Evolutionary conservation across 164 flowering plant species (phyloP), one percentile per base, ranked within the genome.

Genomic region (Stephania yunnanensis): DNA sequence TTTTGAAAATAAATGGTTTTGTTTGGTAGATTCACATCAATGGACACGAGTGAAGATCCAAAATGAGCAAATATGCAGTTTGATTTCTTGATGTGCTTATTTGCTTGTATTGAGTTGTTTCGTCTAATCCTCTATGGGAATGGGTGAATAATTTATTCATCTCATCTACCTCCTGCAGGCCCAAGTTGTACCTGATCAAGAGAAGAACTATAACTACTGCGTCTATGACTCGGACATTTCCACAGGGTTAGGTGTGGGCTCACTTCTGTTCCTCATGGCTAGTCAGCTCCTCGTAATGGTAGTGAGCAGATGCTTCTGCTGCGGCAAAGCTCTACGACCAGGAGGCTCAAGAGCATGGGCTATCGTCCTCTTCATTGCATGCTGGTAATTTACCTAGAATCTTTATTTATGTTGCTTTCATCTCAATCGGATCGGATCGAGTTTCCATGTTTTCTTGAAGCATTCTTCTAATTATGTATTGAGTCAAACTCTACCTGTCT

Each of bases 321-420:
- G 96, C 72, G 98, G 98, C 29, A 88, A 80, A 79, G 84, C 96
- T 69, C 80, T 93, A 72, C 86, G 77, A 31, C 98, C 97, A 8
- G 87, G 93, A 15, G 91, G 99, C 70, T 84, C 99, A 44, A 84
- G 98, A 78, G 94, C 96, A 67, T 90, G 92, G 83, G 94, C 98
- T 12, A 74, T 93, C 73, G 63, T 95, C 71, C 88, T 95, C 46
- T 95, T 91, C 88, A 83, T 95, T 10, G 29, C 80, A 75, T 89
- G 92, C 90, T 95, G 99, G 99, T 95, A 87, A 87, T 17, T 80
- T 74, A 45, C 46, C 36, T 25, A 58, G 64, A 58, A 17, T 12
- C n/a, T 15, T 15, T n/a, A 58, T 19, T 12, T 17, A 58, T 19
- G 64, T 6, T 2, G 7, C 13, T 4, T 19, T 58, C 19, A 15